Percentiles rank a stretch among this genome's conserved stretches.
Evolutionary conservation across 208 protist genomes (phyloP).

Genomic region (Endotrypanum monterogeii): DNA sequence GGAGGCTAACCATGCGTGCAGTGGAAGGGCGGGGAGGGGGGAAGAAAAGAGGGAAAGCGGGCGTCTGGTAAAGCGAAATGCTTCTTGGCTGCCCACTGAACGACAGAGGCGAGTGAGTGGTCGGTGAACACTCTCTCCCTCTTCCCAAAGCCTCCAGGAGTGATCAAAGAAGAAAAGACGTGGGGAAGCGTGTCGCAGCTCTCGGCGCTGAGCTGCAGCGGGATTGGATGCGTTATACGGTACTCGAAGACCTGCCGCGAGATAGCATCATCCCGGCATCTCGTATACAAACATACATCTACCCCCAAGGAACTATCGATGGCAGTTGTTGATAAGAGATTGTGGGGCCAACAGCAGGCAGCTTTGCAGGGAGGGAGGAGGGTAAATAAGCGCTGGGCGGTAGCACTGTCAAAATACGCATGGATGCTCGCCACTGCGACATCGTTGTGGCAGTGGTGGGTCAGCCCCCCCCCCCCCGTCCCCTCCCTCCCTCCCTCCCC

Average conservation of each 20-base stretch:
- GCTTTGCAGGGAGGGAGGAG: neutral
- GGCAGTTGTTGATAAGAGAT: conserved; percentile 8
- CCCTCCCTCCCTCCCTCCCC: conserved; percentile 11
- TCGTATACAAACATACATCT: conserved; percentile 10
- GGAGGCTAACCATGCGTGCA: neutral
- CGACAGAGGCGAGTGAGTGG: too few relatives aligned
- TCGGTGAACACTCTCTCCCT: too few relatives aligned
- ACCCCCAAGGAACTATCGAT: conserved; percentile 23
- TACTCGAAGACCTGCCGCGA: conserved; percentile 39
- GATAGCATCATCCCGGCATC: neutral
- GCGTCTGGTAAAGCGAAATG: too few relatives aligned
- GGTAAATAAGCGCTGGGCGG: too few relatives aligned
- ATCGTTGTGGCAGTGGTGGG: conserved; percentile 28
- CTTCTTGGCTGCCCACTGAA: too few relatives aligned
- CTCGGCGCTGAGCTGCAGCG: conserved; percentile 8
- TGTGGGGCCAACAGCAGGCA: neutral
- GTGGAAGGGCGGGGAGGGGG: neutral
- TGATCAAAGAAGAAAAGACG: conserved; percentile 25
- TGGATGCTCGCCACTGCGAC: conserved; percentile 16
- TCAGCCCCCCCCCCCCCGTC: conserved; percentile 33
- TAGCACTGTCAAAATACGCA: neutral
- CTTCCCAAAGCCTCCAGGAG: conserved; percentile 4
- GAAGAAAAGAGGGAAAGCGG: neutral
- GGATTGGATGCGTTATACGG: conserved; percentile 13
- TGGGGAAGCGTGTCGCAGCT: conserved; percentile 32